Evolutionary conservation across 768 basidiomycete genomes (phyloP), one percentile per base, ranked within the genome.

Genomic region (Lactifluus volemus): DNA sequence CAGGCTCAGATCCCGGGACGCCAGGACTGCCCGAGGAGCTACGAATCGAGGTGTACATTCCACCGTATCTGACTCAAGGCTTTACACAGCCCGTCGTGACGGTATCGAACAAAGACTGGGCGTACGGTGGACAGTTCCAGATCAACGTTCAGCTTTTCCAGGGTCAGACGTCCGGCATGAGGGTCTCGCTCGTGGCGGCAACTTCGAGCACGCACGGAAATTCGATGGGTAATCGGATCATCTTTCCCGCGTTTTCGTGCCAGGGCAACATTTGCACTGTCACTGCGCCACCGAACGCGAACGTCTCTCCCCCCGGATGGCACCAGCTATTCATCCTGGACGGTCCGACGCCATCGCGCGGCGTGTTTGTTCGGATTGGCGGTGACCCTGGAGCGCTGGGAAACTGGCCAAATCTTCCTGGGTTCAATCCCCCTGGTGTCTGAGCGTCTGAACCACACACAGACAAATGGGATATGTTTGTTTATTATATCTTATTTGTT

Each of bases 141-240:
- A 85, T 92, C 65, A 75, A 72, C 0, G 77, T 80, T 56, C 73
- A 66, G 25, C 70, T 78, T 4, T 68, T 68, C 68, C 71, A 78
- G 64, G 71, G 78, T 58, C 68, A 74, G 39, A 80, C 73, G 15
- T 70, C 63, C 51, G 76, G 68, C 49, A 80, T 95, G 75, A 75
- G 78, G 1, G 73, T 84, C 39, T 91, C 83, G 17, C 85, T 86
- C 60, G 73, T 85, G 59, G 88, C 78, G 84, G 88, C 86, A 3
- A 81, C 81, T 0, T 88, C 88, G 30, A 88, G 85, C 58, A 88
- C 86, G 0, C 88, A 89, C 68, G 88, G 88, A 11, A 90, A 89
- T 65, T 73, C 82, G 0, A 89, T 90, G 85, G 86, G 85, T 1
- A 79, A 81, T 1, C 78, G 86, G 57, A 83, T 81, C 1, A 73